Base-by-base conservation (phyloP, 2,329 filamentous ascomycete genomes). In the Colletotrichum sidae region DNA sequence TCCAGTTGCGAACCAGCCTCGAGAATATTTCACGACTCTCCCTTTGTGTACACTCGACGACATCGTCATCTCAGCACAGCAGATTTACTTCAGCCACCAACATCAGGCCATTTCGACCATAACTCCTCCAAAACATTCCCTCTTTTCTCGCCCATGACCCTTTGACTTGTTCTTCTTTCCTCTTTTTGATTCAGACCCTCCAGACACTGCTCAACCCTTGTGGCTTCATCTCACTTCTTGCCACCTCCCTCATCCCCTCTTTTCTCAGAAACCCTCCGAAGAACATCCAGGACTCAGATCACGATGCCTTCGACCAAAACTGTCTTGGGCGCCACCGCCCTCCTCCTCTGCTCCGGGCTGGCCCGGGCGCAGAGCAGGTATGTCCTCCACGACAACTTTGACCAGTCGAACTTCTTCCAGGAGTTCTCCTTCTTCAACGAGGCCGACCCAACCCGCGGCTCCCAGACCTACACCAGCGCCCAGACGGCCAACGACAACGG, bases 381-480 rank as follows among this genome's bases (percentile, higher is more conserved):
- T 73, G 74, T 72, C 10, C 77, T 87, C 55, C 74, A 79, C 59
- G 82, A 83, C 70, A 73, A 75, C 47, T 88, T 80, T 75, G 80
- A 87, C 74, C 62, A 73, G 7, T 78, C 74, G 72, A 88, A 88
- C 78, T 88, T 88, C 76, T 88, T 88, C 74, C 69, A 79, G 17
- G 75, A 78, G 55, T 88, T 88, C 71, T 78, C 82, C 62, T 89
- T 90, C 77, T 89, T 84, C 76, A 79, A 74, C 56, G 77, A 75
- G 4, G 65, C 77, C 0, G 93, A 96, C 72, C 92, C 92, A 0
- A 96, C 92, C 2, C 71, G 89, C 68, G 93, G 92, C 38, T 93
- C 89, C 71, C 92, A 96, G 70, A 78, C 86, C 66, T 96, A 94
- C 72, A 84, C 89, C 58, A 80, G 86, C 69, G 81, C 84, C 55